Evolutionary conservation across 1,284 basidiomycete species (phyloP), one percentile per base, ranked within the genome.

Genomic region (Microbotryomycetes sp.): DNA sequence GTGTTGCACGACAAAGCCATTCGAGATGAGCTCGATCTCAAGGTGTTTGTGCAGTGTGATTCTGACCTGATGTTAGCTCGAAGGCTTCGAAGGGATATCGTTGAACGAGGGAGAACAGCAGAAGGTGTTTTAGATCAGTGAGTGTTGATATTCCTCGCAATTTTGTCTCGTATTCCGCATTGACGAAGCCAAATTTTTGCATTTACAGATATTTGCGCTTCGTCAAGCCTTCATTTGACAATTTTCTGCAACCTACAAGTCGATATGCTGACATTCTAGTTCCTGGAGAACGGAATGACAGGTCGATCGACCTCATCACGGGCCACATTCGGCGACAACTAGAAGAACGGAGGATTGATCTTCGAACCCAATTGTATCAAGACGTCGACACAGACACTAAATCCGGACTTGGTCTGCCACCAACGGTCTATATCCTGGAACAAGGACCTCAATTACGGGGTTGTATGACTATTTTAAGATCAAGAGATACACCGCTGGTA

Each of bases 51-150:
- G 68, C 81, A 76, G 59, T 92, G 90, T 58, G 94, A 97, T 74
- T 88, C 92, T 3, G 94, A 98, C 75, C 79, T 97, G 15, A 98
- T 98, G 94, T 85, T 98, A 49, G 92, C 94, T 3, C 82, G 94
- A 54, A 84, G 94, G 36, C 88, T 98, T 63, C 81, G 84, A 67
- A 81, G 94, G 60, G 94, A 98, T 72, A 84, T 89, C 6, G 83
- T 85, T 67, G 92, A 98, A 74, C 83, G 94, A 47, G 91, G 89
- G 0, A 80, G 94, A 62, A 85, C 82, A 63, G 86, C 97, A 0
- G 83, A 86, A 1, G 92, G 93, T 3, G 84, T 97, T 55, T 80
- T 98, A 16, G 87, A 93, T 70, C 94, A 97, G 85, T 89, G 72
- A 53, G 32, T 59, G 3, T 48, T 63, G 81, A 74, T 46, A 47